Conservation (phyloP, 1,139 yeast species). For the Debaryomycetaceae sp. region DNA sequence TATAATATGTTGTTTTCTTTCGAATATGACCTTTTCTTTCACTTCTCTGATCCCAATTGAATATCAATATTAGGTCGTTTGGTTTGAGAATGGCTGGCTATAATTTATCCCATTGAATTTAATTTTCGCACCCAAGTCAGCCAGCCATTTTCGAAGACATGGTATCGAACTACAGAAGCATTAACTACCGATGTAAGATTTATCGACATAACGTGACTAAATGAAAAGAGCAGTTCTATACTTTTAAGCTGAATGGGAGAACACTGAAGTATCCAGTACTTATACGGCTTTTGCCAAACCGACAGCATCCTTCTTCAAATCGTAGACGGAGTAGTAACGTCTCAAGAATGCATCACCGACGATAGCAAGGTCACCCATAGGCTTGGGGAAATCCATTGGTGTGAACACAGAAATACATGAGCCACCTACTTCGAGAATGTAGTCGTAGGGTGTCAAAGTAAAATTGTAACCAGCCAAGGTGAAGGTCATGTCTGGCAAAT, state of each 20-base stretch:
- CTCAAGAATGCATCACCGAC: conserved; percentile 97
- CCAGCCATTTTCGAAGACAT: not conserved
- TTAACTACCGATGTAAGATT: too few relatives aligned
- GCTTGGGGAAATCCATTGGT: conserved; percentile 96
- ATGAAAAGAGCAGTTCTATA: not conserved
- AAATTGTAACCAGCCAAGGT: conserved; percentile 87
- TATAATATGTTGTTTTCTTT: too few relatives aligned
- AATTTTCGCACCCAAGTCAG: conserved; percentile 2
- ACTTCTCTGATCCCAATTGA: too few relatives aligned
- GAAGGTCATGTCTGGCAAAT: conserved; percentile 87
- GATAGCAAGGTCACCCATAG: conserved; percentile 93
- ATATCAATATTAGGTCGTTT: not conserved
- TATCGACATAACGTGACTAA: not conserved
- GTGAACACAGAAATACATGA: conserved; percentile 94
- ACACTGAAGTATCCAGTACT: conserved; percentile 3
- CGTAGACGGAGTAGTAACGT: conserved; percentile 90
- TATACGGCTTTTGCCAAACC: conserved; percentile 79
- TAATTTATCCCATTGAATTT: not conserved
- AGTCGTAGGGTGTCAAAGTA: conserved; percentile 82
- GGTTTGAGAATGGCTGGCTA: conserved; percentile 5
- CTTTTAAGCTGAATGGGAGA: not conserved
- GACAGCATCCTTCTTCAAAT: conserved; percentile 83
- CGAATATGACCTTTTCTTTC: too few relatives aligned
- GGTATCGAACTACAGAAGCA: not conserved
- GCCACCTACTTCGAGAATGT: conserved; percentile 89